These are phyloP conservation scores for Populus davidiana DNA, from an alignment of 345 rosid genomes.

Conservation along the genomic window DNA sequence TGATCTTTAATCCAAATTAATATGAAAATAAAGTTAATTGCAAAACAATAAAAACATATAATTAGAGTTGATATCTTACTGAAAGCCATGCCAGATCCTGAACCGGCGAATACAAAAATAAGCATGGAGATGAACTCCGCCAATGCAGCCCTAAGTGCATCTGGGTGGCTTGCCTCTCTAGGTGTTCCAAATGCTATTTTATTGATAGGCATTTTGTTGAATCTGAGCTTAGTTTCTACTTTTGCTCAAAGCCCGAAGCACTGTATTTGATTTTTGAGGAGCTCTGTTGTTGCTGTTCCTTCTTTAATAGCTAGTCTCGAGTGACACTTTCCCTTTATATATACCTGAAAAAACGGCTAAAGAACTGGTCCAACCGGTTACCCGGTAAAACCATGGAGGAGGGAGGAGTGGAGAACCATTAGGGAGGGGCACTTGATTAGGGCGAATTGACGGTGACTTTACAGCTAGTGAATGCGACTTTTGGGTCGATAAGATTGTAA, in stretches of 20 bases:
- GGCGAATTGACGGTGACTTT: conserved; percentile 23
- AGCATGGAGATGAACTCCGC: conserved; percentile 75
- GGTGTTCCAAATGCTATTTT: conserved; percentile 60
- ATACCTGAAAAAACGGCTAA: conserved; percentile 30
- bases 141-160: conserved; percentile 56
- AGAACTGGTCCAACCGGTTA: conserved; percentile 20
- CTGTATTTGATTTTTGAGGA: not conserved
- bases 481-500: not conserved
- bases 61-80: conserved; percentile 32
- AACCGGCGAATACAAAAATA: conserved; percentile 82
- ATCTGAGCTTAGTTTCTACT: not conserved
- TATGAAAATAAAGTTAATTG: no score
- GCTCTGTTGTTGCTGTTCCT: not conserved
- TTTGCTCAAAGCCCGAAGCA: not conserved
- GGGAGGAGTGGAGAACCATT: no score
- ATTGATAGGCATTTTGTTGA: conserved; percentile 46
- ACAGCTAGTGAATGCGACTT: conserved; percentile 9
- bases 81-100: conserved; percentile 89
- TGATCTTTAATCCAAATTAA: no score
- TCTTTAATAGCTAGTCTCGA: not conserved
- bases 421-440: not conserved
- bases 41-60: no score
- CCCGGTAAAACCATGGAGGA: conserved; percentile 18
- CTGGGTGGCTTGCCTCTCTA: conserved; percentile 63
- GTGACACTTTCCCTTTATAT: conserved; percentile 7